Percentiles rank a stretch among this genome's conserved stretches.
phyloP scores from a whole-genome alignment of 345 rosid species.

The Toxicodendron radicans region DNA sequence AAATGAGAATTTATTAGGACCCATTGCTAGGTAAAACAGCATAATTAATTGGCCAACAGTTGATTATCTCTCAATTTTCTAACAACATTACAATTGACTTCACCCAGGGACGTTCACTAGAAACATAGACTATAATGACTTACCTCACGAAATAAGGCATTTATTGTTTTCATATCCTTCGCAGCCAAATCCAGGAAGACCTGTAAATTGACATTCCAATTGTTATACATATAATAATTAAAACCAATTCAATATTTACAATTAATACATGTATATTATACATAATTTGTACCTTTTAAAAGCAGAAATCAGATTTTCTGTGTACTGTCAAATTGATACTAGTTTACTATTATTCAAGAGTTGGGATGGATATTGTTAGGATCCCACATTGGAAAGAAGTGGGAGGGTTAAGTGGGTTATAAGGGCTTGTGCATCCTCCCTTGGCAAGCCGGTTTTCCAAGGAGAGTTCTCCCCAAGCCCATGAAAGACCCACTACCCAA shows the following conservation, averaged over 20 bases:
- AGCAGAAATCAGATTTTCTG: conserved; percentile 4
- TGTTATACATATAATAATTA: not conserved
- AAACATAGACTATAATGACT: conserved; percentile 17
- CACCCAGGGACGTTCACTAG: conserved; percentile 3
- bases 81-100: not conserved
- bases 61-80: not conserved
- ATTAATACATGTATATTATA: conserved; percentile 1
- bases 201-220: conserved; percentile 39
- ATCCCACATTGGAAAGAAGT: no score
- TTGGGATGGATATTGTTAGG: not conserved
- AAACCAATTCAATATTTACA: conserved; percentile 3
- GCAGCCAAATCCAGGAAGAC: conserved; percentile 85
- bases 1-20: not conserved
- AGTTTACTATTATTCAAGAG: not conserved
- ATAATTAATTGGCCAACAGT: not conserved
- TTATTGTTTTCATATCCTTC: conserved; percentile 77
- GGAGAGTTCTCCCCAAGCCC: no score
- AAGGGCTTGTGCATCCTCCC: no score
- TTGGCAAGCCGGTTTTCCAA: no score
- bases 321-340: not conserved
- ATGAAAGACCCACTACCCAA: no score
- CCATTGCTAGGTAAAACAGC: conserved; percentile 1
- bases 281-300: not conserved
- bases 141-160: conserved; percentile 85
- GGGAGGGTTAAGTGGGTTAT: no score